phyloP scores from a whole-genome alignment of 176 grass and related monocot genomes.

The Otatea glauca region DNA sequence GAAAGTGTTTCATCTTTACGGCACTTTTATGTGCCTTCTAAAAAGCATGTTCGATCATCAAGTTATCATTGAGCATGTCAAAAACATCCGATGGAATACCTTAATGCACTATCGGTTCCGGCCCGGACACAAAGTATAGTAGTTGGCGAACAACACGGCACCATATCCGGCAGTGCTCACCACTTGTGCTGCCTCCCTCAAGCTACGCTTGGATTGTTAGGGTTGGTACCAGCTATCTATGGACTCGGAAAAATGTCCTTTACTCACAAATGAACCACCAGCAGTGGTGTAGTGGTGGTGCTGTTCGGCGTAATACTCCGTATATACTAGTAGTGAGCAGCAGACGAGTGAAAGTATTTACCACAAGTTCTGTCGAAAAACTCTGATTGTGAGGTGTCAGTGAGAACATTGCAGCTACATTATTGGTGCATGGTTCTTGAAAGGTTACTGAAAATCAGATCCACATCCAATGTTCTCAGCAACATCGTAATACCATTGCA shows the following conservation, averaged over 20 bases:
- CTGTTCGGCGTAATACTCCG: neutral
- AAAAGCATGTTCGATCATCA: slow-evolving; percentile 28
- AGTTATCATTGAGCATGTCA: slow-evolving; percentile 14
- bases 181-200: neutral
- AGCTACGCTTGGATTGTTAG: slow-evolving; percentile 3
- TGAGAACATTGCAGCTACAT: no score
- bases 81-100: neutral
- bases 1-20: neutral
- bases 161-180: no score
- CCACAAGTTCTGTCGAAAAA: neutral
- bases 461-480: neutral
- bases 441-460: neutral
- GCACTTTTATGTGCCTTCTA: neutral
- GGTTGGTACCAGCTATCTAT: slow-evolving; percentile 13
- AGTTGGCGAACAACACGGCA: slow-evolving; percentile 26
- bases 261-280: neutral
- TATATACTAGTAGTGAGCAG: no score
- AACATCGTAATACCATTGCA: neutral
- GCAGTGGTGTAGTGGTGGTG: neutral
- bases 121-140: slow-evolving; percentile 29
- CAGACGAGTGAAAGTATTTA: neutral
- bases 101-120: neutral
- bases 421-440: neutral
- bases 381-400: neutral
- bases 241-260: neutral